phyloP scores from a whole-genome alignment of 768 basidiomycete genomes.

The Pholiota conissans region DNA sequence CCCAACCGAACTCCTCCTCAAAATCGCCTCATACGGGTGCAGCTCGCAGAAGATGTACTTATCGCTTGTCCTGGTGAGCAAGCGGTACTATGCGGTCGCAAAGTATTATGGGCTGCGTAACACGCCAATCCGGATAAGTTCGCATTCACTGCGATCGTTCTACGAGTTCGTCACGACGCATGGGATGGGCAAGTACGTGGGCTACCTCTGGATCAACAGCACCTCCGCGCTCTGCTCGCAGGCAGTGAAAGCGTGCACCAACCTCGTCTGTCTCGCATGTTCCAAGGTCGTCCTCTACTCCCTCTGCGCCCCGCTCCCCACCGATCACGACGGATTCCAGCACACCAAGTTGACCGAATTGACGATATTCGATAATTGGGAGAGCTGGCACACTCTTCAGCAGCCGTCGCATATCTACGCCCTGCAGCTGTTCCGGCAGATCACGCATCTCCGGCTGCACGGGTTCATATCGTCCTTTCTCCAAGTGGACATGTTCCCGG shows the following conservation, averaged over 20 bases:
- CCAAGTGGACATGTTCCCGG: conserved; percentile 7
- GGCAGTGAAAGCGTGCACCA: neutral
- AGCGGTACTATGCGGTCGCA: neutral
- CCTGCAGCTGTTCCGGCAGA: conserved; percentile 11
- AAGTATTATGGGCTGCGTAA: neutral
- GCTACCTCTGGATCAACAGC: conserved; percentile 4
- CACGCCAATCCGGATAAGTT: neutral
- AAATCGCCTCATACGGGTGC: neutral
- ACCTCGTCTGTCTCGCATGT: neutral
- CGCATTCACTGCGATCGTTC: neutral
- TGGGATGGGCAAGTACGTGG: neutral
- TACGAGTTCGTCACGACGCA: neutral
- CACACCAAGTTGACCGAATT: neutral
- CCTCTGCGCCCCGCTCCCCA: neutral
- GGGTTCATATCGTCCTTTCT: conserved; percentile 12
- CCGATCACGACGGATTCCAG: neutral
- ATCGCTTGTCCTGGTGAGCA: neutral
- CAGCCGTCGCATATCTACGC: neutral
- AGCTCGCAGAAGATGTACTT: neutral
- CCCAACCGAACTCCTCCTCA: neutral
- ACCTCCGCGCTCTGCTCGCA: neutral
- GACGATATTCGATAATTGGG: neutral
- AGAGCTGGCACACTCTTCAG: neutral
- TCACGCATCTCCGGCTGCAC: conserved; percentile 23
- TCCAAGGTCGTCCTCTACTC: neutral